A percentile compares a stretch with the other conserved stretches of the same genome.
Evolutionary conservation across 1,284 basidiomycete species (phyloP).

Genomic region (Nidula niveotomentosa): DNA sequence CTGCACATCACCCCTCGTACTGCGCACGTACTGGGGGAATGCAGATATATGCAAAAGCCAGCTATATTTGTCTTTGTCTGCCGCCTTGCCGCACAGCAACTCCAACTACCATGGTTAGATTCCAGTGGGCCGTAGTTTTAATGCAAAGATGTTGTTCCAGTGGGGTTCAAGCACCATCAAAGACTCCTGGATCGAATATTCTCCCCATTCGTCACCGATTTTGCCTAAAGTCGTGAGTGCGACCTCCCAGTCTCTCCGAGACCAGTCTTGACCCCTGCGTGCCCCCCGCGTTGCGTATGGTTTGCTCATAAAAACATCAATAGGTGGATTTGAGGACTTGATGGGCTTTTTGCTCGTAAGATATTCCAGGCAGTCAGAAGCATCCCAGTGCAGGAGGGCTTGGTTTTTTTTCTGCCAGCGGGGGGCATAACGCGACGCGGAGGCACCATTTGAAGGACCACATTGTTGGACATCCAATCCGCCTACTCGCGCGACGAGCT

Average conservation of each 20-base stretch:
- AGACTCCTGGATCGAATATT: slow-evolving; percentile 48
- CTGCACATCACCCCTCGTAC: no score
- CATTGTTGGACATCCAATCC: slow-evolving; percentile 37
- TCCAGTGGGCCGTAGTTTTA: slow-evolving; percentile 49
- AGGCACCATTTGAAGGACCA: neutral
- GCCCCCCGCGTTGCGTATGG: slow-evolving; percentile 46
- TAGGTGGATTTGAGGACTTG: slow-evolving; percentile 37
- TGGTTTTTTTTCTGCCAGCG: slow-evolving; percentile 31
- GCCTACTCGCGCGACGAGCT: slow-evolving; percentile 54
- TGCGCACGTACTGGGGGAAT: no score
- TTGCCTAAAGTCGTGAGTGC: slow-evolving; percentile 43
- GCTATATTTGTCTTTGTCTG: no score
- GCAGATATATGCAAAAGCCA: no score
- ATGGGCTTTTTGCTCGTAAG: slow-evolving; percentile 38
- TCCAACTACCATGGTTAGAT: slow-evolving; percentile 14
- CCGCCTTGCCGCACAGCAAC: neutral
- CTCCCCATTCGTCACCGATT: slow-evolving; percentile 52
- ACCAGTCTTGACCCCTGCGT: slow-evolving; percentile 69
- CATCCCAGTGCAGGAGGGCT: slow-evolving; percentile 41
- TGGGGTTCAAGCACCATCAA: slow-evolving; percentile 47
- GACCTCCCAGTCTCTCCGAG: slow-evolving; percentile 60
- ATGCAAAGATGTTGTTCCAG: slow-evolving; percentile 45
- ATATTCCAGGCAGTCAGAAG: slow-evolving; percentile 55
- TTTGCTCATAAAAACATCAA: slow-evolving; percentile 49
- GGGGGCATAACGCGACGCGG: slow-evolving; percentile 57